phyloP scores from a whole-genome alignment of 2,329 filamentous ascomycete species.

The Zymoseptoria tritici region DNA sequence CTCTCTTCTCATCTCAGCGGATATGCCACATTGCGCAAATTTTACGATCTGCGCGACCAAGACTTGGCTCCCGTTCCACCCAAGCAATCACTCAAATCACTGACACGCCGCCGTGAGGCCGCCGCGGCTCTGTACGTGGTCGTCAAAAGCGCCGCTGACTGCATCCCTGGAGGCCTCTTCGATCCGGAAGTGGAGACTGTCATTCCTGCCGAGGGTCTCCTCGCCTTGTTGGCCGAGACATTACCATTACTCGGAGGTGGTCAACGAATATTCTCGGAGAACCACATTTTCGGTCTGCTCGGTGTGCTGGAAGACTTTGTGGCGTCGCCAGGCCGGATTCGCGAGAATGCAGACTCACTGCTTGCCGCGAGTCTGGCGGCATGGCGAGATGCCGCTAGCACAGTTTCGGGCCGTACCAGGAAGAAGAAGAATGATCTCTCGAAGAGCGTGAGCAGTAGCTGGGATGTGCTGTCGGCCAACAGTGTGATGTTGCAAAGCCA shows the following conservation, averaged over 20 bases:
- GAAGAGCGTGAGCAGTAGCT: conserved; percentile 21
- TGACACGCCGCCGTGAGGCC: conserved; percentile 60
- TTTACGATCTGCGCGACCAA: conserved; percentile 81
- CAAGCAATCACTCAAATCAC: conserved; percentile 36
- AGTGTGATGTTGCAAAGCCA: conserved; percentile 4
- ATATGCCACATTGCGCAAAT: conserved; percentile 83
- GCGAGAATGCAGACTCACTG: conserved; percentile 23
- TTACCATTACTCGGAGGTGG: conserved; percentile 64
- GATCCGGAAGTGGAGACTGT: conserved; percentile 74
- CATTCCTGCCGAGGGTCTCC: conserved; percentile 78
- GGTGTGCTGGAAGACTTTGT: conserved; percentile 26
- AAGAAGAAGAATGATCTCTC: conserved; percentile 15
- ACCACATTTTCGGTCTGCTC: conserved; percentile 23
- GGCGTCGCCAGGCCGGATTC: conserved; percentile 19
- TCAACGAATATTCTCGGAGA: conserved; percentile 24
- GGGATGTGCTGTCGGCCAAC: conserved; percentile 22
- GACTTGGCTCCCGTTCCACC: conserved; percentile 35
- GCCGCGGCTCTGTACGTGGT: conserved; percentile 72
- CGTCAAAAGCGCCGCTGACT: conserved; percentile 78
- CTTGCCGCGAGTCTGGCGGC: conserved; percentile 19
- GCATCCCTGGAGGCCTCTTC: conserved; percentile 83
- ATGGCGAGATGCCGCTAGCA: conserved; percentile 16
- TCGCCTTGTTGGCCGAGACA: conserved; percentile 76
- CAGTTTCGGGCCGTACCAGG: conserved; percentile 4
- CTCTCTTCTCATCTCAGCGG: conserved; percentile 81